Evolutionary conservation across 1,284 basidiomycete genomes (phyloP), one percentile per base, ranked within the genome.

Genomic region (Mycena citricolor): DNA sequence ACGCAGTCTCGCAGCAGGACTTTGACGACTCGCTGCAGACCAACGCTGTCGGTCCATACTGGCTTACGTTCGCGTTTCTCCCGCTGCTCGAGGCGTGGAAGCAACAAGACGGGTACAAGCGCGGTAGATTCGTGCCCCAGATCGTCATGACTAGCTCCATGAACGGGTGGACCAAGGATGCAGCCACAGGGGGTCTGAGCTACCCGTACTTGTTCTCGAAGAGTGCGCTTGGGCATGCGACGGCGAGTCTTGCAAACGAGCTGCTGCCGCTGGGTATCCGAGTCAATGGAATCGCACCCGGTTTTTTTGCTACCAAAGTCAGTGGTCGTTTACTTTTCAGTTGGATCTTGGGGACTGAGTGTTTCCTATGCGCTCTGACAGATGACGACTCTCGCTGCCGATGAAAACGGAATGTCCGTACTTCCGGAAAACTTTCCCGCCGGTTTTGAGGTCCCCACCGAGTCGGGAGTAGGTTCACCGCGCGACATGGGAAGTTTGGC

Each of bases 221-320:
- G 57, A 70, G 71, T 23, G 73, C 74, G 1, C 67, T 76, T 31
- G 74, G 74, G 2, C 71, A 75, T 37, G 71, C 71, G 2, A 76
- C 73, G 3, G 58, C 69, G 8, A 61, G 68, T 5, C 65, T 77
- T n/a, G 75, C 75, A 11, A 70, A 74, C 49, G 75, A 76, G 54
- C 60, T 77, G 1, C 59, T 76, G 8, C 74, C 74, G 1, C 62
- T 76, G n/a, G 73, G 74, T 1, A 71, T 77, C 40, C 61, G 74
- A n/a, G 75, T 77, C n/a, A 77, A 76, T 52, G 74, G 74, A 4
- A 77, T 76, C 37, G 74, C 75, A 4, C 74, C 74, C 5, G 72
- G 70, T 63, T 44, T 40, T 57, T 44, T 19, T 24, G n/a, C n/a
- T n/a, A n/a, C n/a, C n/a, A n/a, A n/a, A n/a, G n/a, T n/a, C 17